These are phyloP conservation scores for Pseudopithomyces maydicus DNA, from an alignment of 2,329 filamentous ascomycete genomes.

Conservation along the genomic window DNA sequence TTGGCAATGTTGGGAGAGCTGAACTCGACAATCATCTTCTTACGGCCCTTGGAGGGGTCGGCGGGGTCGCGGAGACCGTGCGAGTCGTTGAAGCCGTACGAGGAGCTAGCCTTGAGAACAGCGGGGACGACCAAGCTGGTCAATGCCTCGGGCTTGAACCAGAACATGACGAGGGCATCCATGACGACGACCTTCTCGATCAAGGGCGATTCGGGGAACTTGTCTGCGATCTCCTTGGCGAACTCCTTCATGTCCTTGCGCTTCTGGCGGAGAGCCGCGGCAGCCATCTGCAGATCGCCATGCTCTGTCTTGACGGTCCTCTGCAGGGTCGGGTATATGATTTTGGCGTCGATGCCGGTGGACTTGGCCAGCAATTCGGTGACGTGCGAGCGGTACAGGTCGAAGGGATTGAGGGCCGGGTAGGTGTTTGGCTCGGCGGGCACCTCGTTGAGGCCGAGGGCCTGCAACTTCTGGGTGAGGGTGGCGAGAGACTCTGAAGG, in stretches of 20 bases:
- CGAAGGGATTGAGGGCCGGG: constrained; percentile 74
- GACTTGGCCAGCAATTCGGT: constrained; percentile 70
- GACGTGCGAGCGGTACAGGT: constrained; percentile 80
- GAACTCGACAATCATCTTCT: constrained; percentile 78
- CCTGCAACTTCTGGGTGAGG: constrained; percentile 42
- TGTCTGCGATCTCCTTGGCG: constrained; percentile 59
- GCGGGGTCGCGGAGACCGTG: constrained; percentile 65
- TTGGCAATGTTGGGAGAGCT: constrained; percentile 87
- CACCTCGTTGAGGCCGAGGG: constrained; percentile 45
- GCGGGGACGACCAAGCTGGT: constrained; percentile 69
- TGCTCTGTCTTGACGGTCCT: constrained; percentile 82
- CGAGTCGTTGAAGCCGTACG: constrained; percentile 68
- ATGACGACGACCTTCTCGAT: constrained; percentile 71
- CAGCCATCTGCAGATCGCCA: constrained; percentile 78
- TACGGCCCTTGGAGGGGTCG: constrained; percentile 65
- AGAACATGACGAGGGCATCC: constrained; percentile 77
- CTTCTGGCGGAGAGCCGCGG: constrained; percentile 79
- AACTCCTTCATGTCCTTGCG: constrained; percentile 64
- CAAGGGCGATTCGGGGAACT: constrained; percentile 75
- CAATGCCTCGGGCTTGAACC: constrained; percentile 73
- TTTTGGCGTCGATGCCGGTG: constrained; percentile 70
- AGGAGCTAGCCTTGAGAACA: constrained; percentile 65
- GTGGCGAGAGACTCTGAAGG: constrained; percentile 40
- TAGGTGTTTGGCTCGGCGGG: constrained; percentile 52
- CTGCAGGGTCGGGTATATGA: constrained; percentile 76